Evolutionary conservation across 257 asterid species (phyloP).

Genomic region (Fraxinus excelsior): DNA sequence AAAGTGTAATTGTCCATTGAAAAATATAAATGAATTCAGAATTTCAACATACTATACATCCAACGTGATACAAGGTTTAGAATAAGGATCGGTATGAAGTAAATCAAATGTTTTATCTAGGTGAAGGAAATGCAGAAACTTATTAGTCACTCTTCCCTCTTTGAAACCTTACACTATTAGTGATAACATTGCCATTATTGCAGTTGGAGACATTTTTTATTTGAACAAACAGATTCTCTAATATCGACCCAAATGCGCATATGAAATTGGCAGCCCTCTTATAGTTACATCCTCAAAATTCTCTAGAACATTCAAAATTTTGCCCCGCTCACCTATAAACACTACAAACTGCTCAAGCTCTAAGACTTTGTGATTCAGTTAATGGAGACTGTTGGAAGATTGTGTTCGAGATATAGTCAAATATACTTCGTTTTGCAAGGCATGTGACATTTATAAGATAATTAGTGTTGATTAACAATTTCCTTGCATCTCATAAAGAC

Average conservation of each 20-base stretch:
- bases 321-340: not conserved
- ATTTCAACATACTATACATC: slow-evolving; percentile 12
- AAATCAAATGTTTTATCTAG: not conserved
- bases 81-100: not conserved
- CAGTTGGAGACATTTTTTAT: slow-evolving; percentile 2
- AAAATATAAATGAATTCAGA: slow-evolving; percentile 6
- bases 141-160: slow-evolving; percentile 3
- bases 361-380: slow-evolving; percentile 1
- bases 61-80: not conserved
- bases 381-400: slow-evolving; percentile 7
- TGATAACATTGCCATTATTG: not conserved
- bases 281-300: not conserved
- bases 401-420: not conserved
- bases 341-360: not conserved
- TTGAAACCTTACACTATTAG: not conserved
- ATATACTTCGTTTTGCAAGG: not conserved
- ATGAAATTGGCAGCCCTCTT: not conserved
- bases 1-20: not conserved
- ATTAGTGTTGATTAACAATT: not conserved
- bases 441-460: not conserved
- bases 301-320: not conserved
- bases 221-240: not conserved
- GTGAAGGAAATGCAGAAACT: not conserved
- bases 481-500: not conserved
- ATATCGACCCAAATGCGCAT: not conserved